Percentiles rank a stretch among this genome's conserved stretches.
phyloP scores from a whole-genome alignment of 2,329 filamentous ascomycete species.

The Hypoxylon sp. region DNA sequence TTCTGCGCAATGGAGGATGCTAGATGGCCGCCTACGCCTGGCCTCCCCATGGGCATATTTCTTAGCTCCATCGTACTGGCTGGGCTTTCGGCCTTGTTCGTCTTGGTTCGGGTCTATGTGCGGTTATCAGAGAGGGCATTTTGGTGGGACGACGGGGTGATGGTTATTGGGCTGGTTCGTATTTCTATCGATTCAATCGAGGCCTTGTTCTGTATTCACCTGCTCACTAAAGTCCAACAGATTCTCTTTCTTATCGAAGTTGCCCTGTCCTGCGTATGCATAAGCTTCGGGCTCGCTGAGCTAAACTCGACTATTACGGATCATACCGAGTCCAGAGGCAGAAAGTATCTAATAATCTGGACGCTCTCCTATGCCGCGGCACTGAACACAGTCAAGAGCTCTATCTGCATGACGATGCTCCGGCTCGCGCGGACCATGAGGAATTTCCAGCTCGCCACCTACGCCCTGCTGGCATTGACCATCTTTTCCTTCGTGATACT shows the following conservation, averaged over 20 bases:
- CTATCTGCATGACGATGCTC: slow-evolving; percentile 24
- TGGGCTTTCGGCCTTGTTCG: slow-evolving; percentile 1
- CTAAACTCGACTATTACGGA: neutral
- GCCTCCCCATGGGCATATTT: slow-evolving; percentile 1
- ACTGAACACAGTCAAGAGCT: slow-evolving; percentile 15
- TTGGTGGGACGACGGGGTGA: slow-evolving; percentile 30
- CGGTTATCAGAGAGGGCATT: slow-evolving; percentile 11
- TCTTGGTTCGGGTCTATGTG: slow-evolving; percentile 19
- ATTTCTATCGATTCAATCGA: neutral
- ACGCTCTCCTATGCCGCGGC: neutral
- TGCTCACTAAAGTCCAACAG: slow-evolving; percentile 10
- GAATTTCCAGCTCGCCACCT: slow-evolving; percentile 12
- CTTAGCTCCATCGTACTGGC: slow-evolving; percentile 6
- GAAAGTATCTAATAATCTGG: slow-evolving; percentile 18
- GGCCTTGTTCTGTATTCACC: neutral
- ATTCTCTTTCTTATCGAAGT: slow-evolving; percentile 5
- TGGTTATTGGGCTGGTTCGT: slow-evolving; percentile 23
- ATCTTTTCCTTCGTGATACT: slow-evolving; percentile 5
- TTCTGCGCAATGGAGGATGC: neutral
- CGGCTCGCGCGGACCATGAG: slow-evolving; percentile 15
- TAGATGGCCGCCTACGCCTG: neutral
- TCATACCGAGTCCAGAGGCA: neutral
- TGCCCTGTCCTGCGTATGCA: slow-evolving; percentile 1
- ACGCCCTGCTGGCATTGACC: slow-evolving; percentile 3
- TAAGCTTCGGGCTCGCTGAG: neutral